These are phyloP conservation scores for Nemania abortiva DNA, from an alignment of 2,329 filamentous ascomycete genomes.

Conservation along the genomic window DNA sequence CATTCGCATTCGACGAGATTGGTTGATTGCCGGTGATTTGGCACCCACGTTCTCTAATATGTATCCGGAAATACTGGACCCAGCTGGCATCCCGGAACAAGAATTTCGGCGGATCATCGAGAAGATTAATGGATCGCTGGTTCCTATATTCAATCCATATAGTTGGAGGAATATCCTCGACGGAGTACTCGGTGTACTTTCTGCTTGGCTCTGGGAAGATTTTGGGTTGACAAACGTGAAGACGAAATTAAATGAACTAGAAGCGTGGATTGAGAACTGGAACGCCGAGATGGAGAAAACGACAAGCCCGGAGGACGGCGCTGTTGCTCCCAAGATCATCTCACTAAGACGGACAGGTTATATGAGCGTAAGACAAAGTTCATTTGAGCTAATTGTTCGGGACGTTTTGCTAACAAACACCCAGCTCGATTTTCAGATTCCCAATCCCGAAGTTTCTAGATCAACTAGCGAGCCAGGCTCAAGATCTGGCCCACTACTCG, in stretches of 20 bases:
- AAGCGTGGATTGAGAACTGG: slow-evolving; percentile 88
- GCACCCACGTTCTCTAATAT: slow-evolving; percentile 94
- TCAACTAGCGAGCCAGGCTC: slow-evolving; percentile 61
- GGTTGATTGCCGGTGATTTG: slow-evolving; percentile 88
- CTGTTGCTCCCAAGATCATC: slow-evolving; percentile 76
- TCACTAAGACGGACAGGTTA: slow-evolving; percentile 86
- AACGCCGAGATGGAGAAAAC: slow-evolving; percentile 77
- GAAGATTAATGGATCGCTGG: slow-evolving; percentile 81
- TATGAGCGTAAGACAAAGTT: slow-evolving; percentile 74
- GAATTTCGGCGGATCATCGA: slow-evolving; percentile 88
- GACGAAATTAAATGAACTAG: slow-evolving; percentile 74
- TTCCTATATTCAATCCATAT: slow-evolving; percentile 84
- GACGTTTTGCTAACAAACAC: slow-evolving; percentile 43
- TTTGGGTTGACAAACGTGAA: slow-evolving; percentile 83
- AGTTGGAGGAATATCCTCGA: slow-evolving; percentile 83
- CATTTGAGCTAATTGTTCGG: neutral
- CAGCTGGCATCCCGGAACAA: slow-evolving; percentile 81
- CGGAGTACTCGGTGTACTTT: slow-evolving; percentile 80
- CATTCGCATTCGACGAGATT: slow-evolving; percentile 91
- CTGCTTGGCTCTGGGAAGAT: slow-evolving; percentile 96
- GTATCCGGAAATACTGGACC: slow-evolving; percentile 95
- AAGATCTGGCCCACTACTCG: slow-evolving; percentile 48
- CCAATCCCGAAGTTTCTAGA: slow-evolving; percentile 77
- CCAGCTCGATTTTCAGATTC: slow-evolving; percentile 83
- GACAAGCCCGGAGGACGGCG: slow-evolving; percentile 62